These are phyloP conservation scores for Termitomyces sp. DNA, from an alignment of 768 basidiomycete species.

Conservation along the genomic window DNA sequence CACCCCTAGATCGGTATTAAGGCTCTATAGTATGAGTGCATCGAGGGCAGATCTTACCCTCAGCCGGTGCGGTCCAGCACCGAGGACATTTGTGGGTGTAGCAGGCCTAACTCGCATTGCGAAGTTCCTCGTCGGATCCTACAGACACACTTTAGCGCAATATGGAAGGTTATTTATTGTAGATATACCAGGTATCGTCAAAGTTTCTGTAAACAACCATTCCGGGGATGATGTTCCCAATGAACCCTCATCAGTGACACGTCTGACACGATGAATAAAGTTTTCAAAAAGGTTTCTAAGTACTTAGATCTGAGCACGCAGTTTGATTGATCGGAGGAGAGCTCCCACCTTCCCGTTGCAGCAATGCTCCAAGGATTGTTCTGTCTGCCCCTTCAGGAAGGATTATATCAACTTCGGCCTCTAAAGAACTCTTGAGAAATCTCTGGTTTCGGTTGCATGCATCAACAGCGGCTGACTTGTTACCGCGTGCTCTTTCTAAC, in stretches of 20 bases:
- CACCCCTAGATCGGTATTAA: not conserved
- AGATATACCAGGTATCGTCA: constrained; percentile 41
- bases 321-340: not conserved
- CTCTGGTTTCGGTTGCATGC: constrained; percentile 17
- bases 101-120: constrained; percentile 60
- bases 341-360: constrained; percentile 40
- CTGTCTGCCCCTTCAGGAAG: constrained; percentile 32
- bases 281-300: constrained; percentile 60
- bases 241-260: constrained; percentile 44
- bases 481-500: constrained; percentile 69
- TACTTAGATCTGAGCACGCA: not conserved
- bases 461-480: constrained; percentile 51
- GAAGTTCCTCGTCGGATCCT: constrained; percentile 27
- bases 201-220: constrained; percentile 45
- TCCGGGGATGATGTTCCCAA: constrained; percentile 29
- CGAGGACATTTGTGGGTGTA: constrained; percentile 71
- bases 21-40: constrained; percentile 36
- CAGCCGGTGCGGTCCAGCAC: constrained; percentile 69
- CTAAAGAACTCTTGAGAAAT: constrained; percentile 67
- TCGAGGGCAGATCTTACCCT: constrained; percentile 57
- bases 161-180: not conserved
- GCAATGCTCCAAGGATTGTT: constrained; percentile 22
- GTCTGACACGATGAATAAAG: constrained; percentile 78
- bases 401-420: constrained; percentile 67
- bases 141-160: not conserved